Evolutionary conservation across 768 basidiomycete genomes (phyloP), one percentile per base, ranked within the genome.

Genomic region (Tulasnella sp.): DNA sequence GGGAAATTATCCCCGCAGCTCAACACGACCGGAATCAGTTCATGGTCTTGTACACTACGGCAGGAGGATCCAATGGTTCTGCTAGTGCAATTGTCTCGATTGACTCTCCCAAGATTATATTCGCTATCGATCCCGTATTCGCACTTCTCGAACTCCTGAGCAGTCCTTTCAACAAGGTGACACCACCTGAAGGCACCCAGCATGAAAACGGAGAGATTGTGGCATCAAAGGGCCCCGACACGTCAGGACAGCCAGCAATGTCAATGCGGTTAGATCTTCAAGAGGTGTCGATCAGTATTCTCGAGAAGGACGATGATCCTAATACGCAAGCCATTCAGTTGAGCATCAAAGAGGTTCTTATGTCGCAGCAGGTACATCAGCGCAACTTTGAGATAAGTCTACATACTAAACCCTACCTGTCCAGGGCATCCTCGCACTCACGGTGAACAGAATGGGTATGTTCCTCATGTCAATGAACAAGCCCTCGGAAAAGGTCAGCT

Each of bases 1-100:
- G 92, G 43, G 93, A 98, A 70, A 92, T 99, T 59, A 88, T 99
- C 62, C 94, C 96, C 11, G 84, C 92, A 4, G 86, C 90, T 12
- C 80, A 83, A 59, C 91, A 96, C 65, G 80, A 84, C 60, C 76
- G 87, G 52, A 92, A 93, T 61, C 91, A 96, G 49, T 85, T 98
- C 68, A 96, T 94, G 89, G 68, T 96, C 17, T 78, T 96, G 30
- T 97, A 88, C 70, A 88, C 88, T 1, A 79, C 79, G 63, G 82
- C 68, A 8, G 73, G 76, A 52, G 68, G 72, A 21, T 75, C 82
- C 38, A 30, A 53, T 17, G 44, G 61, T 5, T 52, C 59, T 4
- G 75, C 87, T 2, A 75, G 91, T n/a, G 84, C 83, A 4, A 78
- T 98, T 58, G 73, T 94, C 31, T 91, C 89, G 0, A 76, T 99